Conservation (phyloP, 345 rosid genomes). For the Brassica napus region DNA sequence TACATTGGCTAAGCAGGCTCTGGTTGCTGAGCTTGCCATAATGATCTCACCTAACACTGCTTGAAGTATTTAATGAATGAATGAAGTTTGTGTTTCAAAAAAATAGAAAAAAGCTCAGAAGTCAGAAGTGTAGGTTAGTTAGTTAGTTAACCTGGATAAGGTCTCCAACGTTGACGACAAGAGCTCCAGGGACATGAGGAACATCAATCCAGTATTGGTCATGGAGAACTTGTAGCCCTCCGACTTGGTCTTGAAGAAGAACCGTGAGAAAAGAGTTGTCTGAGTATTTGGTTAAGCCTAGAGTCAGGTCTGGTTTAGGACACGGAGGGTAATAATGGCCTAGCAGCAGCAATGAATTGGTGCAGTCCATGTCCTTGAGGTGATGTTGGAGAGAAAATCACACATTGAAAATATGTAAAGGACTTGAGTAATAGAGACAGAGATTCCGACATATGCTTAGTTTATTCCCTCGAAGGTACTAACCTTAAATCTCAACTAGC, state of each 20-base stretch:
- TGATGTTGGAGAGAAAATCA: not conserved
- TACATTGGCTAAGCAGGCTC: too few species aligned
- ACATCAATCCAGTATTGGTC: slow-evolving; percentile 56
- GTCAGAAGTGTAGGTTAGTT: not conserved
- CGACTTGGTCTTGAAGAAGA: slow-evolving; percentile 62
- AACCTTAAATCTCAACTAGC: not conserved
- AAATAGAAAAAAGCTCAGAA: too few species aligned
- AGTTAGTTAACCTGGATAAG: slow-evolving; percentile 55
- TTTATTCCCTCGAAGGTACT: slow-evolving; percentile 30
- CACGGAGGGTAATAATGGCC: slow-evolving; percentile 62
- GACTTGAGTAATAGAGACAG: too few species aligned
- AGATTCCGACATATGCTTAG: not conserved
- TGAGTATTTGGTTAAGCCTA: slow-evolving; percentile 50
- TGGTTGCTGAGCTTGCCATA: slow-evolving; percentile 19
- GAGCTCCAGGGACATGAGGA: slow-evolving; percentile 50
- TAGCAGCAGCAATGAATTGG: slow-evolving; percentile 38
- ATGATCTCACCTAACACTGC: too few species aligned
- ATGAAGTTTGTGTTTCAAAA: too few species aligned
- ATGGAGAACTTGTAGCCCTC: slow-evolving; percentile 62
- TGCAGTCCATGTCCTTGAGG: slow-evolving; percentile 47
- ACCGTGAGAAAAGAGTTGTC: slow-evolving; percentile 54
- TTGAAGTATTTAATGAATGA: too few species aligned
- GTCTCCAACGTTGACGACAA: slow-evolving; percentile 60
- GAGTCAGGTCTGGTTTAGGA: slow-evolving; percentile 54
- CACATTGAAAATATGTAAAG: too few species aligned